Conservation (phyloP, 495 filamentous ascomycete genomes). For the Staphylotrichum tortipilum region DNA sequence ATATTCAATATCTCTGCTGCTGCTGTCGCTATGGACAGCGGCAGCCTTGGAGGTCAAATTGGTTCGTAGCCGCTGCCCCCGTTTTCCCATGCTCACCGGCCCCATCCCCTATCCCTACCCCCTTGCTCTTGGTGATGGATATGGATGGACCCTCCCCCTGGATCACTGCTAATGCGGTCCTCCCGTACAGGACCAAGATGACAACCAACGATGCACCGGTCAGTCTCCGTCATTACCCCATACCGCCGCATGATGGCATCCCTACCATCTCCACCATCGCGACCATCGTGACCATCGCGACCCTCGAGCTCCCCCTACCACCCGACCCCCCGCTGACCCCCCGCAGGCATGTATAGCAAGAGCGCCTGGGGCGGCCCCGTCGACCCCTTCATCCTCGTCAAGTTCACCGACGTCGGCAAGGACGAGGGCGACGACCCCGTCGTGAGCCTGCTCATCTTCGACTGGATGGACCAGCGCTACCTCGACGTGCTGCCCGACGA, state of each 20-base stretch:
- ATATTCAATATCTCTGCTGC: constrained; percentile 31
- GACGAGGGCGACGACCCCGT: constrained; percentile 55
- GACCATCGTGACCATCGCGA: too few relatives aligned
- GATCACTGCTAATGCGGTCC: neutral
- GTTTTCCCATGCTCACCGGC: too few relatives aligned
- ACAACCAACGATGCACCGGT: constrained; percentile 75
- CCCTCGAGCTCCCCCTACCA: neutral
- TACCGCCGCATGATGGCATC: too few relatives aligned
- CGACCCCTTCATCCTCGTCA: constrained; percentile 81
- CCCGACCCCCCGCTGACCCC: constrained; percentile 7
- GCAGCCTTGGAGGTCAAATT: constrained; percentile 57
- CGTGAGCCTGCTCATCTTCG: constrained; percentile 83
- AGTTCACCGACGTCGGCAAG: constrained; percentile 57
- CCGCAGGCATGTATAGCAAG: constrained; percentile 84
- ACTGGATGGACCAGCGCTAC: constrained; percentile 77
- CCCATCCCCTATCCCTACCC: too few relatives aligned
- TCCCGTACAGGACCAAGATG: constrained; percentile 60
- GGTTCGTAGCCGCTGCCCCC: constrained; percentile 7
- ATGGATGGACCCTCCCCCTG: too few relatives aligned
- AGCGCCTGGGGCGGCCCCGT: constrained; percentile 81
- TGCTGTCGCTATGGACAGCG: constrained; percentile 47
- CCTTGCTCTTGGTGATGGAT: too few relatives aligned
- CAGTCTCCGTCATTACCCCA: constrained; percentile 7
- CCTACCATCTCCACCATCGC: too few relatives aligned
- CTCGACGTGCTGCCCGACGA: constrained; percentile 51